Percentiles rank a stretch among this genome's conserved stretches.
Conservation (phyloP, 352 stramenopile genomes). For the Globisporangium nodosum region DNA sequence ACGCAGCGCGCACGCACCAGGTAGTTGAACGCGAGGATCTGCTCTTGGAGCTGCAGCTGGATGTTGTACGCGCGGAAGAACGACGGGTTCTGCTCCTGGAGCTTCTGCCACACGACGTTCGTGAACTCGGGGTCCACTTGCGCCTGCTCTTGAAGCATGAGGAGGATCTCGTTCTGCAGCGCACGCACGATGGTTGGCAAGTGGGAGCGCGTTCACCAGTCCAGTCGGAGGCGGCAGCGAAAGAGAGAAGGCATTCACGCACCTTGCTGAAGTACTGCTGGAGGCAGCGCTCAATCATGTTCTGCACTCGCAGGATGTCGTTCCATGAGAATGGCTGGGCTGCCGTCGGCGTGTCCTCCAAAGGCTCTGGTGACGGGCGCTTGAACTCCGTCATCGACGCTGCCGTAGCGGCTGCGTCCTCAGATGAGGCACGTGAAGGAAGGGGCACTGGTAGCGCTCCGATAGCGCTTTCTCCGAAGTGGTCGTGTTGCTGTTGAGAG, state of each 20-base stretch:
- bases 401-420: not conserved
- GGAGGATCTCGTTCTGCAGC: constrained; percentile 56
- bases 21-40: constrained; percentile 91
- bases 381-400: not conserved
- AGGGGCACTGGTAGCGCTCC: not conserved
- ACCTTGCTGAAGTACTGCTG: constrained; percentile 90
- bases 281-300: constrained; percentile 87
- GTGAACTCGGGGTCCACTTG: constrained; percentile 85
- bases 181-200: not conserved
- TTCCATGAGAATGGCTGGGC: constrained; percentile 74
- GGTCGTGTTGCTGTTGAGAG: not conserved
- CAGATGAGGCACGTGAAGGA: not conserved
- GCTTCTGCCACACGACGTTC: constrained; percentile 87
- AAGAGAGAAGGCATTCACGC: not conserved
- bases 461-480: not conserved
- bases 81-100: constrained; percentile 87
- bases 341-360: constrained; percentile 3
- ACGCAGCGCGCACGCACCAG: constrained; percentile 37
- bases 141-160: constrained; percentile 54
- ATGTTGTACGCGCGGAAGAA: constrained; percentile 87
- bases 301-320: constrained; percentile 86
- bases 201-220: too few species aligned
- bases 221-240: too few species aligned
- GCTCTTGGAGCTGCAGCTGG: constrained; percentile 85
- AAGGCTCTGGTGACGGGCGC: not conserved